phyloP scores from a whole-genome alignment of 2,329 filamentous ascomycete species.

The Aspergillus tanneri region DNA sequence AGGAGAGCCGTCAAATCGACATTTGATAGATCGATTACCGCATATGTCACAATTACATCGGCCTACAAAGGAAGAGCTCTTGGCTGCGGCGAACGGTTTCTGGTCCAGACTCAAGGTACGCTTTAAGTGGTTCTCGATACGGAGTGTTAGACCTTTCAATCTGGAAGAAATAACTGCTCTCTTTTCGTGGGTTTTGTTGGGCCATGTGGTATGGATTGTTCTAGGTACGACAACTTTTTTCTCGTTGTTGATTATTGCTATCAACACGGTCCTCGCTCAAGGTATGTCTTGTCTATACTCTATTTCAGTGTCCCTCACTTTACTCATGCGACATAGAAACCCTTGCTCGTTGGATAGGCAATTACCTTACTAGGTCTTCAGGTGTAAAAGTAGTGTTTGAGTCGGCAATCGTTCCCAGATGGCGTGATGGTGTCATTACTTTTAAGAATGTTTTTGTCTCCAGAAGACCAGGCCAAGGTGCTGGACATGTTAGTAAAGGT shows the following conservation, averaged over 20 bases:
- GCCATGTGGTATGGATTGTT: conserved; percentile 93
- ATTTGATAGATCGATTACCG: conserved; percentile 60
- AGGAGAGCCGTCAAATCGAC: conserved; percentile 27
- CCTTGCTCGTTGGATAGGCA: conserved; percentile 86
- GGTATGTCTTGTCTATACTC: conserved; percentile 51
- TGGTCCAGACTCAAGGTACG: conserved; percentile 85
- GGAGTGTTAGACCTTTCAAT: conserved; percentile 91
- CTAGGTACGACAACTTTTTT: conserved; percentile 97
- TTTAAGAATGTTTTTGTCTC: conserved; percentile 98
- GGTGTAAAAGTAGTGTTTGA: conserved; percentile 95
- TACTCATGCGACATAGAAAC: conserved; percentile 62
- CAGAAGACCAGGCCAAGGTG: conserved; percentile 76
- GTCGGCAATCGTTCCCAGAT: conserved; percentile 94
- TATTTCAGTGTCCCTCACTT: conserved; percentile 11
- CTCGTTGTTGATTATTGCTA: conserved; percentile 81
- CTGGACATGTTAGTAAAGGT: conserved; percentile 85
- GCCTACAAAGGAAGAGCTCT: conserved; percentile 87
- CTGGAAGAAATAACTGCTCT: conserved; percentile 95
- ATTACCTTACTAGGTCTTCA: conserved; percentile 91
- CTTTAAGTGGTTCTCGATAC: conserved; percentile 97
- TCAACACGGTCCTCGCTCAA: conserved; percentile 96
- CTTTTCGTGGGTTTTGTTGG: conserved; percentile 89
- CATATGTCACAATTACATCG: conserved; percentile 76
- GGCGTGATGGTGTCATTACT: conserved; percentile 91
- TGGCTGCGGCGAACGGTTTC: conserved; percentile 88